phyloP scores from a whole-genome alignment of 2,329 filamentous ascomycete genomes.

The Sclerotinia spermophila region DNA sequence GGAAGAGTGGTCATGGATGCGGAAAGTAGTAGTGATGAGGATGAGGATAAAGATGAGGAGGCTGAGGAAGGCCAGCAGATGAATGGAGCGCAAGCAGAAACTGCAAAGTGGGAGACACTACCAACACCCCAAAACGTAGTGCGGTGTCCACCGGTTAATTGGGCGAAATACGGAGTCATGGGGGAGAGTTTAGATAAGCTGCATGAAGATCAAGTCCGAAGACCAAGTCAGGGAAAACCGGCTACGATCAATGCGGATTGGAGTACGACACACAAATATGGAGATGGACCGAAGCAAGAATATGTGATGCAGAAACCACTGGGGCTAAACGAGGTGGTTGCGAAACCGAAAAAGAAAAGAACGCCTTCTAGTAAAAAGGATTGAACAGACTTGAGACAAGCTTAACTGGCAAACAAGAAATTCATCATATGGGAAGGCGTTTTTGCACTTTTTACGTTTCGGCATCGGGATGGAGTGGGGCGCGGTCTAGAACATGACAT shows the following conservation, averaged over 20 bases:
- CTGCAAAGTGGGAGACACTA: slow-evolving; percentile 55
- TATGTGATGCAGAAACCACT: slow-evolving; percentile 10
- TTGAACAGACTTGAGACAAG: neutral
- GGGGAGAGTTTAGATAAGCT: slow-evolving; percentile 80
- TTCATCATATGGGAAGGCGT: neutral
- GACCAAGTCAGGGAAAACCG: slow-evolving; percentile 57
- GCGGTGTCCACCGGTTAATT: slow-evolving; percentile 86
- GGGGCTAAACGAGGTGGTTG: neutral
- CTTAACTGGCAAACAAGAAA: neutral
- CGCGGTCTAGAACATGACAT: neutral
- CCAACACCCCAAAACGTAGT: slow-evolving; percentile 79
- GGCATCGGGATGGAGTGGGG: neutral
- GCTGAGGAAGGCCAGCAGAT: slow-evolving; percentile 14
- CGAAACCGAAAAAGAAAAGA: slow-evolving; percentile 42
- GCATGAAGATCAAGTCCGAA: slow-evolving; percentile 71
- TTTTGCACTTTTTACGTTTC: slow-evolving; percentile 1
- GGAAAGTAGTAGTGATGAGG: slow-evolving; percentile 19
- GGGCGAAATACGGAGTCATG: slow-evolving; percentile 89
- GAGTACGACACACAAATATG: slow-evolving; percentile 45
- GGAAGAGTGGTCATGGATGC: slow-evolving; percentile 24
- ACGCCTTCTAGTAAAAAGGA: neutral
- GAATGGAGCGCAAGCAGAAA: neutral
- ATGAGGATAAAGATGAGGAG: slow-evolving; percentile 26
- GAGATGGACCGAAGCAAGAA: slow-evolving; percentile 32
- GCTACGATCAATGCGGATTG: slow-evolving; percentile 43